A percentile compares a stretch with the other conserved stretches of the same genome.
These are phyloP conservation scores for Apiospora saccharicola DNA, from an alignment of 2,329 filamentous ascomycete genomes.

Conservation along the genomic window DNA sequence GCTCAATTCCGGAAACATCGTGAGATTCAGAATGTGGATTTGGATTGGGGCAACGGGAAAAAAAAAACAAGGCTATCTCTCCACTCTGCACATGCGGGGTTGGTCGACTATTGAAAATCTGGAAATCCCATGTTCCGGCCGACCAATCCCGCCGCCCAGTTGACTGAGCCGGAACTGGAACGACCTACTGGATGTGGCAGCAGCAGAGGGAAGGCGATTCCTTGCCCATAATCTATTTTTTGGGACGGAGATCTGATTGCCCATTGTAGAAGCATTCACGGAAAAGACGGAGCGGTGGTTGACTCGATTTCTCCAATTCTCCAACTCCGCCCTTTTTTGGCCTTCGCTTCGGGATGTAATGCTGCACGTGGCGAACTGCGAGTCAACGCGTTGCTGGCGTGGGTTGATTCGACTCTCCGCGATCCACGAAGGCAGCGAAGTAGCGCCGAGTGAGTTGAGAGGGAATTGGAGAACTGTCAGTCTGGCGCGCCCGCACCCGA, in stretches of 20 bases:
- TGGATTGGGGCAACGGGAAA: neutral
- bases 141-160: neutral
- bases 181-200: neutral
- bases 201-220: neutral
- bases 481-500: neutral
- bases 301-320: neutral
- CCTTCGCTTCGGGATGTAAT: neutral
- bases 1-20: neutral
- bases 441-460: slow-evolving; percentile 13
- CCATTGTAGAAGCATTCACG: neutral
- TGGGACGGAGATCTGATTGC: neutral
- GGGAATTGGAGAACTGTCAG: neutral
- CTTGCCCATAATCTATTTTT: neutral
- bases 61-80: neutral
- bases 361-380: slow-evolving; percentile 9
- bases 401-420: slow-evolving; percentile 4
- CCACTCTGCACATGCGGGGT: neutral
- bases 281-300: neutral
- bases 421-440: slow-evolving; percentile 20
- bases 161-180: neutral
- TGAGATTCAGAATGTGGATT: slow-evolving; percentile 3
- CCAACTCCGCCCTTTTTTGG: neutral
- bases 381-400: slow-evolving; percentile 5
- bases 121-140: slow-evolving; percentile 14
- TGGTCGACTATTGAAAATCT: neutral